phyloP scores from a whole-genome alignment of 2,329 filamentous ascomycete species.

The Cordyceps cicadae region DNA sequence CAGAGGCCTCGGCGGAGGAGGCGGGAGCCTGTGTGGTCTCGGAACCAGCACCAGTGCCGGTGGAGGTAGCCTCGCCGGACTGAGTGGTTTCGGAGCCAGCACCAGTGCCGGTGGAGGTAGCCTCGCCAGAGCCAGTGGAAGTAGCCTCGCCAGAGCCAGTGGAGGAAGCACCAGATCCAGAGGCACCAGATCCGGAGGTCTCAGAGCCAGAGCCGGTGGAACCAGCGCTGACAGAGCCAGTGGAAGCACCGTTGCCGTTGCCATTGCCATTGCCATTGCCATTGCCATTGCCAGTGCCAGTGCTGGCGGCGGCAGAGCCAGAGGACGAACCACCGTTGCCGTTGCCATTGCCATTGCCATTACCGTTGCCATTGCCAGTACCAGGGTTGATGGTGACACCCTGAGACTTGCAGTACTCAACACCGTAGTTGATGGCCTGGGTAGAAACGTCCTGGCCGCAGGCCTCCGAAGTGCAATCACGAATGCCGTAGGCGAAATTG shows the following conservation, averaged over 20 bases:
- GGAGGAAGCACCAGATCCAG: slow-evolving; percentile 3
- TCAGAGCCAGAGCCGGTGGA: slow-evolving; percentile 4
- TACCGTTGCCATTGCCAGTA: slow-evolving; percentile 9
- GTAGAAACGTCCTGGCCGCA: slow-evolving; percentile 31
- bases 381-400: slow-evolving; percentile 12
- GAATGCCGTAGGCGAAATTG: slow-evolving; percentile 41
- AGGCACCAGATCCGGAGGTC: not conserved
- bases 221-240: slow-evolving; percentile 3
- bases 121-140: slow-evolving; percentile 15
- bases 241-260: slow-evolving; percentile 6
- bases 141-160: slow-evolving; percentile 17
- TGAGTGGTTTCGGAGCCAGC: slow-evolving; percentile 13
- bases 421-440: slow-evolving; percentile 31
- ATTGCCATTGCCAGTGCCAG: slow-evolving; percentile 9
- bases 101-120: slow-evolving; percentile 12
- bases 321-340: slow-evolving; percentile 10
- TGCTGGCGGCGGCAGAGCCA: slow-evolving; percentile 10
- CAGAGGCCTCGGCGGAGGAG: slow-evolving; percentile 11
- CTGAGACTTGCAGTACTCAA: slow-evolving; percentile 31
- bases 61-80: slow-evolving; percentile 15
- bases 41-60: slow-evolving; percentile 13
- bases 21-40: slow-evolving; percentile 10
- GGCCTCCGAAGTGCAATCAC: slow-evolving; percentile 40
- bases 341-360: slow-evolving; percentile 6
- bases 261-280: slow-evolving; percentile 3